Evolutionary conservation across 1,284 basidiomycete genomes (phyloP), one percentile per base, ranked within the genome.

Genomic region (Xerocomus nothofagi): DNA sequence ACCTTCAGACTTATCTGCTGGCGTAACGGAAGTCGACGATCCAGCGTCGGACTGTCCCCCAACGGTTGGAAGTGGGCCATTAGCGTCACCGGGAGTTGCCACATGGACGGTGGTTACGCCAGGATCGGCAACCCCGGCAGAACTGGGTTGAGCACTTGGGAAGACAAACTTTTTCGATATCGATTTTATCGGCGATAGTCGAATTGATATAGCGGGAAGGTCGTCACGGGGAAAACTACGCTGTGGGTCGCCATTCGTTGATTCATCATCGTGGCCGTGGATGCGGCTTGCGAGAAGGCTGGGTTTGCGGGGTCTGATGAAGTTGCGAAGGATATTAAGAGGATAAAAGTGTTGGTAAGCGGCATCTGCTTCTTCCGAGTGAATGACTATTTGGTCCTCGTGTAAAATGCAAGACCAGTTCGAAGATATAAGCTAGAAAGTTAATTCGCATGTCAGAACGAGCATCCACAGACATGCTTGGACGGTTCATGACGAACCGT

Each of bases 341-440:
- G 68, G 68, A 48, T 67, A 67, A 41, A 67, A 67, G 42, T 67
- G 67, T 44, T 67, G 68, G 36, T 54, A 70, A 1, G 63, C 63
- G 9, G 63, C 61, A 5, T 63, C 65, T 23, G 61, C 64, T 53
- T 63, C 51, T 68, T 88, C 85, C 30, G 79, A 83, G 58, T 88
- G 86, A 27, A 88, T 84, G 29, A 86, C 82, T 48, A 88, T 81
- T 51, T 84, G 77, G 37, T 75, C 70, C 31, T 77, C 66, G 57
- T 75, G 68, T 14, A 87, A 67, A 39, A 87, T 86, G 59, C 85
- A 88, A 26, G 84, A 86, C 86, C 86, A 88, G 52, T 87, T 86
- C 11, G 82, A 82, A 18, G 81, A 80, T 57, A 75, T 71, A 14
- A 77, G 73, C 82, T 82, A 55, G 43, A 53, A 38, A 51, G 37